These are phyloP conservation scores for Lagenidium giganteum DNA, from an alignment of 352 stramenopile species.

Conservation along the genomic window DNA sequence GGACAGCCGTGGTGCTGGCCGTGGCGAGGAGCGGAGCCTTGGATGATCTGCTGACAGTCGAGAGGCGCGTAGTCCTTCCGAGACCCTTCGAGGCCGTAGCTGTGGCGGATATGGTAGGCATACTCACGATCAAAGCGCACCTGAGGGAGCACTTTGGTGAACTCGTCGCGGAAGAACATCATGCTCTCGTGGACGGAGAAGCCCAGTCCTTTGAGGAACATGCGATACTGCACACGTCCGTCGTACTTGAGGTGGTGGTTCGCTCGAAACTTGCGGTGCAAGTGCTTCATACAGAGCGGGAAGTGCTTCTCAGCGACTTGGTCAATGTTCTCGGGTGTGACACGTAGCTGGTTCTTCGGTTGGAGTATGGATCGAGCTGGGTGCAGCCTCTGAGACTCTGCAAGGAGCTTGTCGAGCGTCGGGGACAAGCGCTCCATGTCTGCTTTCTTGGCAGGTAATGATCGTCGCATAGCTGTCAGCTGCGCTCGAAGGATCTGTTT, in stretches of 20 bases:
- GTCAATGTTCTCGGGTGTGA: slow-evolving; percentile 84
- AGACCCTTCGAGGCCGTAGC: slow-evolving; percentile 76
- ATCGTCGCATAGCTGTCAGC: slow-evolving; percentile 34
- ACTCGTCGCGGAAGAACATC: slow-evolving; percentile 72
- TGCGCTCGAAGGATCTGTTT: slow-evolving; percentile 19
- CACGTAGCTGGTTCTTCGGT: background rate
- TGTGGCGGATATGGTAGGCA: slow-evolving; percentile 85
- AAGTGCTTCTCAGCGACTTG: slow-evolving; percentile 43
- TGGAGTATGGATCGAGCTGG: background rate
- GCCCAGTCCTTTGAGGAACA: slow-evolving; percentile 83
- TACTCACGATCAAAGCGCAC: slow-evolving; percentile 83
- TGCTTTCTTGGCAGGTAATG: slow-evolving; percentile 29
- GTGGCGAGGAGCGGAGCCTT: slow-evolving; percentile 29
- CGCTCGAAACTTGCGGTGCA: slow-evolving; percentile 66
- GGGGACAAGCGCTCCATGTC: slow-evolving; percentile 29
- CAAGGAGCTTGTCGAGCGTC: slow-evolving; percentile 33
- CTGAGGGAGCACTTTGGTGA: slow-evolving; percentile 45
- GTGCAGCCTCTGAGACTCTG: slow-evolving; percentile 20
- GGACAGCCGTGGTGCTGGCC: slow-evolving; percentile 81
- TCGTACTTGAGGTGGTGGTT: slow-evolving; percentile 86
- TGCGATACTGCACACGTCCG: slow-evolving; percentile 72
- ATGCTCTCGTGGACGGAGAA: slow-evolving; percentile 76
- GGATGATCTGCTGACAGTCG: slow-evolving; percentile 55
- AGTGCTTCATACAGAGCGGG: slow-evolving; percentile 74
- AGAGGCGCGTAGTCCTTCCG: slow-evolving; percentile 65